A percentile compares a stretch with the other conserved stretches of the same genome.
Conservation (phyloP, 352 stramenopile species). For the Globisporangium mamillatum region DNA sequence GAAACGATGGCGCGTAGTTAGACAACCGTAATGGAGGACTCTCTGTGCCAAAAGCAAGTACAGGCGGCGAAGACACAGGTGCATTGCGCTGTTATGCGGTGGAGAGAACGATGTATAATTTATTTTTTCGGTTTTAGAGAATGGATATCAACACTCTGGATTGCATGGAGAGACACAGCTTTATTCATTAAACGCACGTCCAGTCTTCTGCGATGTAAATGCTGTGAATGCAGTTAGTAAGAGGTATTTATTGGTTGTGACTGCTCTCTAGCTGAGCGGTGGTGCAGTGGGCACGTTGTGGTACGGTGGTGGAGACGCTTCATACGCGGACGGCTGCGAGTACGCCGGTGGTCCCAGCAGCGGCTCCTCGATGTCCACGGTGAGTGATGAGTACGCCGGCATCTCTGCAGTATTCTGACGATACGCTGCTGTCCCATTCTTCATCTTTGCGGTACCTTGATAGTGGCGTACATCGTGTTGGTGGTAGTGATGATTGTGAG, state of each 20-base stretch:
- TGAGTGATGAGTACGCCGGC: conserved; percentile 26
- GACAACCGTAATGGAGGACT: background rate
- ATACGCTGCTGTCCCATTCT: background rate
- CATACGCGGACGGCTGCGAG: conserved; percentile 30
- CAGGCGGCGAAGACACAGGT: background rate
- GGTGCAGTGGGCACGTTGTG: conserved; percentile 67
- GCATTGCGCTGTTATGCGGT: background rate
- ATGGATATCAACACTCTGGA: background rate
- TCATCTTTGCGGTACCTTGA: background rate
- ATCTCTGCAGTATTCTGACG: background rate
- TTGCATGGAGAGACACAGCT: background rate
- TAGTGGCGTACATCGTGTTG: conserved; percentile 8
- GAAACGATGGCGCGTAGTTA: background rate
- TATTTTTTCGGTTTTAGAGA: background rate
- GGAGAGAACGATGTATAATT: background rate
- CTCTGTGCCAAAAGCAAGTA: background rate
- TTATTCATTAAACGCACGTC: background rate
- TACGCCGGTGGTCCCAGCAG: conserved; percentile 46
- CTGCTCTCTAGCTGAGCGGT: conserved; percentile 31
- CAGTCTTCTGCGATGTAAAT: background rate
- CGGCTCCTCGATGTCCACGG: conserved; percentile 67
- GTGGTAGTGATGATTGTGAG: conserved; percentile 1
- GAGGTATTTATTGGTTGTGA: background rate
- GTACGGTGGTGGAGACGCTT: conserved; percentile 42
- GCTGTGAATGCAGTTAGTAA: background rate